These are phyloP conservation scores for Botrytis sinoallii DNA, from an alignment of 2,329 filamentous ascomycete genomes.

Conservation along the genomic window DNA sequence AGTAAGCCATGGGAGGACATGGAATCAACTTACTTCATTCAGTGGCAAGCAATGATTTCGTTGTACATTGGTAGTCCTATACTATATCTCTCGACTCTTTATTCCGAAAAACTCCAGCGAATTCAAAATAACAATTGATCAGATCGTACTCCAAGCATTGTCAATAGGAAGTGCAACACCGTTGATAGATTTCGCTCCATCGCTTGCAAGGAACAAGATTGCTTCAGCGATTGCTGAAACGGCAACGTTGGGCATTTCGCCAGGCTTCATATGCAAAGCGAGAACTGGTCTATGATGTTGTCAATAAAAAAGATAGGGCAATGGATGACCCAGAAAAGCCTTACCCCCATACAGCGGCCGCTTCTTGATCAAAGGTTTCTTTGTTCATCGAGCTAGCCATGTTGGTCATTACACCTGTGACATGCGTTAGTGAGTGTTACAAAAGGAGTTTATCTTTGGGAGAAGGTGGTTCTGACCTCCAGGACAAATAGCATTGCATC, in stretches of 20 bases:
- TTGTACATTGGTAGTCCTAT: background rate
- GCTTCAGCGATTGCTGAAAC: conserved; percentile 39
- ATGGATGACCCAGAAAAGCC: background rate
- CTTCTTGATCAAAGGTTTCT: background rate
- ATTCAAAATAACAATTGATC: background rate
- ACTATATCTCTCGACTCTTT: background rate
- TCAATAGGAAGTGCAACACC: conserved; percentile 40
- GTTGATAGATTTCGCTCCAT: conserved; percentile 39
- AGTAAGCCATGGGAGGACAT: background rate
- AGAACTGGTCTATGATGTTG: conserved; percentile 32
- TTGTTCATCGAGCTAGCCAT: background rate
- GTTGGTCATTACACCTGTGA: background rate
- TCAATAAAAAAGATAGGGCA: background rate
- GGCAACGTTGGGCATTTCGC: conserved; percentile 31
- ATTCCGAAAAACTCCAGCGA: background rate
- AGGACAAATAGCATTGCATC: conserved; percentile 47
- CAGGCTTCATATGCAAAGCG: conserved; percentile 35
- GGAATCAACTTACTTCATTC: background rate
- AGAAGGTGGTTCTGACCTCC: conserved; percentile 32
- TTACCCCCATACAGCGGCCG: background rate
- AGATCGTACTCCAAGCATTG: conserved; percentile 40
- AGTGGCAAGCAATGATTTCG: background rate
- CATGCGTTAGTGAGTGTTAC: background rate
- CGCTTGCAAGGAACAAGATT: conserved; percentile 41
- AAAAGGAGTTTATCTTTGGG: background rate